Percentiles rank a stretch among this genome's conserved stretches.
phyloP scores from a whole-genome alignment of 2,329 filamentous ascomycete genomes.

The Ciborinia camelliae region DNA sequence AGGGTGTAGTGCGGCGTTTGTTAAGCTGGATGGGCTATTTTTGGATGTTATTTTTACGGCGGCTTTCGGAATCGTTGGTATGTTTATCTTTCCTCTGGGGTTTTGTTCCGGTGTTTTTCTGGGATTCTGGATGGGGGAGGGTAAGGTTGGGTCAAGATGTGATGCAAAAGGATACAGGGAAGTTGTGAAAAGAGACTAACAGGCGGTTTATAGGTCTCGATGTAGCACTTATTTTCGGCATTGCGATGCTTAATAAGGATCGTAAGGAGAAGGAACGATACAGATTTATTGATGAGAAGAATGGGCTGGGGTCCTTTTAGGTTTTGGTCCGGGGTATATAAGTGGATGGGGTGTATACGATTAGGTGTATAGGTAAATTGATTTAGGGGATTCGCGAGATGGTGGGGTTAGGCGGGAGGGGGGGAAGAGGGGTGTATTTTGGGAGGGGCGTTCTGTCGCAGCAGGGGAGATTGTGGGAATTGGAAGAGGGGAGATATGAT shows the following conservation, averaged over 20 bases:
- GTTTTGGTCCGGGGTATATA: background rate
- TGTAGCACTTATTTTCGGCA: conserved; percentile 57
- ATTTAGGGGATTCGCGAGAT: background rate
- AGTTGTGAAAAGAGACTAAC: background rate
- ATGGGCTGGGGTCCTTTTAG: conserved; percentile 52
- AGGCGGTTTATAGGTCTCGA: conserved; percentile 39
- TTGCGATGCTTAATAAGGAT: conserved; percentile 75
- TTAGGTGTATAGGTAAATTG: background rate
- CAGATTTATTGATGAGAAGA: conserved; percentile 78
- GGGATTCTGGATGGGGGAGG: too few relatives aligned
- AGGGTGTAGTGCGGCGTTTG: conserved; percentile 67
- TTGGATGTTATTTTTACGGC: conserved; percentile 76
- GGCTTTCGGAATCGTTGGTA: conserved; percentile 72
- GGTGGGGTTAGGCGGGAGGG: background rate
- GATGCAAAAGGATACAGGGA: too few relatives aligned
- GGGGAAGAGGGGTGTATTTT: background rate
- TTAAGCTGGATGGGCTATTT: conserved; percentile 65
- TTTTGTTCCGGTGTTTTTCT: conserved; percentile 26
- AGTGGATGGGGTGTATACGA: background rate
- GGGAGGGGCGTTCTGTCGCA: background rate
- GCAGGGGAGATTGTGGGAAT: too few relatives aligned
- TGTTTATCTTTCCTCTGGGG: conserved; percentile 27
- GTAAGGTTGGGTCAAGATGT: too few relatives aligned
- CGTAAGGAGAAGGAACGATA: conserved; percentile 77
- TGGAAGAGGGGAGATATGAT: too few relatives aligned